Conservation (phyloP, 768 basidiomycete genomes). For the Phylloporus sp. region DNA sequence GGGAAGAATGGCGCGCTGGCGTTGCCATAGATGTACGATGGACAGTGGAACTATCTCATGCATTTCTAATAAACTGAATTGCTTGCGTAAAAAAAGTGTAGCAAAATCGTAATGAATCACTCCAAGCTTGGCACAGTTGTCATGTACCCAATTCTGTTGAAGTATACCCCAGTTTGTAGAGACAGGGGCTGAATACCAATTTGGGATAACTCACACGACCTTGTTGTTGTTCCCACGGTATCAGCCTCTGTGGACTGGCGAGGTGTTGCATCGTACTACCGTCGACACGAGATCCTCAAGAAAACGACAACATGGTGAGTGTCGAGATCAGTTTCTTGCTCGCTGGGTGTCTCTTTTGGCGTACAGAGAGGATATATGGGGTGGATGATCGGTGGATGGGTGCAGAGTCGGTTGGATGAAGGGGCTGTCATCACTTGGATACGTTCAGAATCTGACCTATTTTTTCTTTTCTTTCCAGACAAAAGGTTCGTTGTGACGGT, state of each 20-base stretch:
- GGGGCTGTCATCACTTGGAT: neutral
- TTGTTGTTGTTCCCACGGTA: conserved; percentile 18
- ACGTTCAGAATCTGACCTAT: conserved; percentile 17
- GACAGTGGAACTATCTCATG: no score
- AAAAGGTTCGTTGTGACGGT: conserved; percentile 61
- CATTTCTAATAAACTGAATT: no score
- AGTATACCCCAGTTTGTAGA: no score
- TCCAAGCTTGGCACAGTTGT: no score
- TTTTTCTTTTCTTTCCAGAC: conserved; percentile 45
- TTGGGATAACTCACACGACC: neutral
- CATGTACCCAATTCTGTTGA: no score
- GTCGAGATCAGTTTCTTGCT: conserved; percentile 4
- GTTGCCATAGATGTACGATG: neutral
- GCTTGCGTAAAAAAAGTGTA: no score
- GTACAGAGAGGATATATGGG: conserved; percentile 19
- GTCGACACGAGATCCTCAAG: conserved; percentile 29
- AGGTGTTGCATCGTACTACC: conserved; percentile 6
- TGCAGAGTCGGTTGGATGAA: conserved; percentile 30
- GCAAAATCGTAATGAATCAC: no score
- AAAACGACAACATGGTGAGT: conserved; percentile 46
- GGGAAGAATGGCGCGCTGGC: neutral
- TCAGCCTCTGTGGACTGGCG: conserved; percentile 8
- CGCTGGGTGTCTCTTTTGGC: neutral
- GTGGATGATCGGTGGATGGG: conserved; percentile 19
- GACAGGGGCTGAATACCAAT: neutral